Evolutionary conservation across 176 grass and related monocot species (phyloP), one percentile per base, ranked within the genome.

Genomic region (Oryza officinalis): DNA sequence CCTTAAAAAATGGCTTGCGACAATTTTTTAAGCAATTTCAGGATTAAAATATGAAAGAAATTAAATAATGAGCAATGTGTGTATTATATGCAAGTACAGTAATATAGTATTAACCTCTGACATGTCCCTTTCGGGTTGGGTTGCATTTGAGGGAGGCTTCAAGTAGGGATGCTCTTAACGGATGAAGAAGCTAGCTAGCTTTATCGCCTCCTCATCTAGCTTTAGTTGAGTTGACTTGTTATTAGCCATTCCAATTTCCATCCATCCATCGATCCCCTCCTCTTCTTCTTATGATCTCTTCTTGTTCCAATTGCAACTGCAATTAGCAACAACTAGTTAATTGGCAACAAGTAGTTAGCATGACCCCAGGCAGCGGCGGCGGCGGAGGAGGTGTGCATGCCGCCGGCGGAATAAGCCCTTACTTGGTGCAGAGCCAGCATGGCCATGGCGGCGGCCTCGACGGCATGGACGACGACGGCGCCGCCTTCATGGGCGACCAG

Each of bases 111-210:
- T 38, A 38, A 26, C 18, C 28, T 23, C 7, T 30, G 71, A 38
- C 65, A 30, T 75, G 71, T 43, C 64, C 38, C 38, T 88, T 86
- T 84, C 52, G 89, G 88, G 87, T 72, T 71, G 67, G 91, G 93
- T 88, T 26, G 38, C 78, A 98, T 82, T 87, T 83, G 85, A 95
- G 93, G 96, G 85, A 98, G 93, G 92, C 69, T 82, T 63, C 79
- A 95, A 84, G 87, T 87, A 93, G 93, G 93, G 96, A 90, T 87
- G 96, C 83, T 80, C 67, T 20, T 46, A 88, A 86, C 78, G 47
- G 15, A 52, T 52, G 49, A 5, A 20, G 33, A 35, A 35, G 33
- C 33, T 35, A 35, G 33, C 33, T 35, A 6, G 33, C 33, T 35
- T 35, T 35, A 35, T 35, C 33, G 17, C 50, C 20, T 54, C 20